Base-by-base conservation (phyloP, 2,329 filamentous ascomycete genomes). In the Beauveria rudraprayagi region DNA sequence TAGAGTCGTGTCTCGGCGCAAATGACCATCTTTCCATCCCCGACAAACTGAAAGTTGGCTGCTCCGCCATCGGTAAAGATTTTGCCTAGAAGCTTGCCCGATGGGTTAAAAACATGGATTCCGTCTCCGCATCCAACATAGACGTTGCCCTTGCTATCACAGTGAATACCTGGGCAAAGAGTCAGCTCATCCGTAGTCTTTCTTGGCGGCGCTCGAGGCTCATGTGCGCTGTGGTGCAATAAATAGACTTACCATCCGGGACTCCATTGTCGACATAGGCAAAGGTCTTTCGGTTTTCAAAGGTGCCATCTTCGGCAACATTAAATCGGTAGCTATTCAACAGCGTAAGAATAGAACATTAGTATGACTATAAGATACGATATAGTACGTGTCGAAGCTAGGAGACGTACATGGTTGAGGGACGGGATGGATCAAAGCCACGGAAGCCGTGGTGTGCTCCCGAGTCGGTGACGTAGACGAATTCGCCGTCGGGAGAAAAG, bases 401-500 rank as follows among this genome's bases (percentile, higher is more conserved):
- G 22, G 8, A 26, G 10, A 61, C 79, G 67, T 68, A 82, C 79
- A 84, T 77, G 17, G 76, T 77, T 2, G 80, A 70, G 0, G 80
- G 77, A 7, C 71, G 66, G 0, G 75, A 73, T 1, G 70, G 66
- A 40, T 80, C 77, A 34, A 67, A 65, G 14, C 80, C 79, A 56
- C 71, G 74, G n/a, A 77, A 73, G 0, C 69, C 76, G n/a, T 72
- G 74, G 8, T 72, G 71, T n/a, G 76, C 73, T 2, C 83, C 84
- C 0, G 80, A 83, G 65, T 87, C 84, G 9, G 82, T 79, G 3
- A 86, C 71, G 61, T 87, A 87, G 2, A 80, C 72, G 24, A 77
- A 72, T 8, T 70, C 69, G 22, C 82, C 80, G 62, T 80, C 77
- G 0, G 82, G 83, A 0, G 80, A 81, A 66, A 86, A 86, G 1